phyloP scores from a whole-genome alignment of 2,329 filamentous ascomycete genomes.

The Emergomyces orientalis region DNA sequence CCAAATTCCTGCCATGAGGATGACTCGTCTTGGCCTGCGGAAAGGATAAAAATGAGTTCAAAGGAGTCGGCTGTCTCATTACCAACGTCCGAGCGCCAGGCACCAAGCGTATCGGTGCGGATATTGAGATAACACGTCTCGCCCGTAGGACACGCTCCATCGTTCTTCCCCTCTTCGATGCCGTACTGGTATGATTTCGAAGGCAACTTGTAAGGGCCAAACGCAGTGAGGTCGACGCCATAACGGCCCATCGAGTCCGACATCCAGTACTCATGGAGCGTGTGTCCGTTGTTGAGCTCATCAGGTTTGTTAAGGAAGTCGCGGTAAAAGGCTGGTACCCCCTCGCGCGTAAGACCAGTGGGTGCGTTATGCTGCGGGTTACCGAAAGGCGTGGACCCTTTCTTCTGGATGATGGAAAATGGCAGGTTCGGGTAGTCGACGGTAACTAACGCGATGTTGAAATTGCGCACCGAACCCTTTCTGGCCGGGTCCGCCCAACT shows the following conservation, averaged over 20 bases:
- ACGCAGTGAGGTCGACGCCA: conserved; percentile 16
- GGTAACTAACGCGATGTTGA: conserved; percentile 16
- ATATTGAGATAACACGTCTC: conserved; percentile 13
- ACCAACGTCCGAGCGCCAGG: conserved; percentile 16
- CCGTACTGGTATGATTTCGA: conserved; percentile 14
- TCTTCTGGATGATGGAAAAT: conserved; percentile 13
- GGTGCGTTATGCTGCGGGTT: conserved; percentile 14
- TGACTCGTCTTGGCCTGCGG: conserved; percentile 16
- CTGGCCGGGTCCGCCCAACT: conserved; percentile 14
- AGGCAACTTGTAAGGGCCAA: conserved; percentile 15
- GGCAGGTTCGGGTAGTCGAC: conserved; percentile 14
- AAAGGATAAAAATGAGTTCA: conserved; percentile 17
- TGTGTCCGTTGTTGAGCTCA: conserved; percentile 15
- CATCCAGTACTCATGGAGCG: conserved; percentile 18
- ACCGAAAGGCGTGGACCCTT: conserved; percentile 12
- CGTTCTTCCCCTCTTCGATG: conserved; percentile 12
- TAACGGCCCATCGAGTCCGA: conserved; percentile 15
- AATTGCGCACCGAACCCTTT: conserved; percentile 16
- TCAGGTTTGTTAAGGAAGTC: conserved; percentile 16
- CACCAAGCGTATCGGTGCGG: conserved; percentile 13
- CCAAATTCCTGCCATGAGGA: conserved; percentile 17
- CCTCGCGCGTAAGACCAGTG: conserved; percentile 12
- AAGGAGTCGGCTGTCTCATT: conserved; percentile 13
- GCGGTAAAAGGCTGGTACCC: conserved; percentile 13
- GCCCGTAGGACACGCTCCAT: conserved; percentile 11